phyloP scores from a whole-genome alignment of 2,329 filamentous ascomycete species.

The Apiospora hydei region DNA sequence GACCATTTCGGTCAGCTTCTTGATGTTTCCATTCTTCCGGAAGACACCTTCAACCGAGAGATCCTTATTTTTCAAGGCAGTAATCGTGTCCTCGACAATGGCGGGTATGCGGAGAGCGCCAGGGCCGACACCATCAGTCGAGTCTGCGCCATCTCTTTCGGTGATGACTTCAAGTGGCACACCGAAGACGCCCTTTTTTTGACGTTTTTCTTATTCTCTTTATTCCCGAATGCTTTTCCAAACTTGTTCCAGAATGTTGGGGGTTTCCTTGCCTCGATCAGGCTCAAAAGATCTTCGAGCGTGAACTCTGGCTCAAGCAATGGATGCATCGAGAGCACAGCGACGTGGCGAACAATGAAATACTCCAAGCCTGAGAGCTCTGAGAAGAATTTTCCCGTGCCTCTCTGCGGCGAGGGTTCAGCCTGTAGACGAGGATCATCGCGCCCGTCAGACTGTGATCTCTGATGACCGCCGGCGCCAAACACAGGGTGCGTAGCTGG shows the following conservation, averaged over 20 bases:
- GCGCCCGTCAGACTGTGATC: slow-evolving; percentile 63
- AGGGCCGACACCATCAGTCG: slow-evolving; percentile 95
- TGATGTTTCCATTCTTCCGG: slow-evolving; percentile 98
- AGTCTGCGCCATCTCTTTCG: slow-evolving; percentile 93
- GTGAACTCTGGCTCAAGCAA: slow-evolving; percentile 89
- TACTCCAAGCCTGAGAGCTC: slow-evolving; percentile 95
- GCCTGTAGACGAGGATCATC: slow-evolving; percentile 57
- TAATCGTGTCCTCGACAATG: slow-evolving; percentile 93
- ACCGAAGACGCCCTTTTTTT: slow-evolving; percentile 97
- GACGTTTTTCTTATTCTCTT: slow-evolving; percentile 75
- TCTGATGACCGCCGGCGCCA: slow-evolving; percentile 65
- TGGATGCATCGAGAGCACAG: slow-evolving; percentile 93
- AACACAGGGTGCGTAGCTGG: slow-evolving; percentile 68
- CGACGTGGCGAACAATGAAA: slow-evolving; percentile 95
- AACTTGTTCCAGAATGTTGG: slow-evolving; percentile 98
- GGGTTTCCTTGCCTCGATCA: slow-evolving; percentile 90
- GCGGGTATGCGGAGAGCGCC: slow-evolving; percentile 89
- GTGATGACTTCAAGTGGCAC: slow-evolving; percentile 88
- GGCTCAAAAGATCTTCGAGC: slow-evolving; percentile 88
- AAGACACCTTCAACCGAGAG: slow-evolving; percentile 98
- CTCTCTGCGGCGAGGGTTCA: slow-evolving; percentile 62
- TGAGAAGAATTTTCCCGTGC: slow-evolving; percentile 82
- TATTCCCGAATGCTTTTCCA: slow-evolving; percentile 88
- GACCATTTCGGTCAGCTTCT: slow-evolving; percentile 84
- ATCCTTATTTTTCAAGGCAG: slow-evolving; percentile 97